Conservation (phyloP, 2,329 filamentous ascomycete genomes). For the Clarireedia monteithiana region DNA sequence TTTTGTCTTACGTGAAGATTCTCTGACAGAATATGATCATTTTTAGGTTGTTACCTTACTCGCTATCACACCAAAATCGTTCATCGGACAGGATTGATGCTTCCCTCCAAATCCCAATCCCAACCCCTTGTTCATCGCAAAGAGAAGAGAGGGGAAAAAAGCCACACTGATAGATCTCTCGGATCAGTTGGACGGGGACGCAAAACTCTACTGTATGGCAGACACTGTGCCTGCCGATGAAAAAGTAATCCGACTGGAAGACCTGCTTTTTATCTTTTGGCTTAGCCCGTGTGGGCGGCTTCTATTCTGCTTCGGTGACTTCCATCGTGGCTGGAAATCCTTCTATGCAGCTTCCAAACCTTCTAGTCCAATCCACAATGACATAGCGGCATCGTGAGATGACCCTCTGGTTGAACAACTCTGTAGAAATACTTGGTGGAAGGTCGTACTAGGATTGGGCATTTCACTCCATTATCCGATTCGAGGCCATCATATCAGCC, state of each 20-base stretch:
- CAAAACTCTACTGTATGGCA: background rate
- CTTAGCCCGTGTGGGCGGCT: background rate
- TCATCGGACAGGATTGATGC: background rate
- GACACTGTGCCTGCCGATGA: background rate
- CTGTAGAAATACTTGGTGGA: no score
- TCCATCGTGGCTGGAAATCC: slow-evolving; percentile 3
- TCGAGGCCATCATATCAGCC: background rate
- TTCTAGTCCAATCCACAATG: slow-evolving; percentile 6
- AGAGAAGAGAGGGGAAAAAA: background rate
- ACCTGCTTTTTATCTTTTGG: background rate
- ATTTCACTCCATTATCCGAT: background rate
- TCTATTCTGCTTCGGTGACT: background rate
- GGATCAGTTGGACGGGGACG: background rate
- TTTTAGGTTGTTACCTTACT: background rate
- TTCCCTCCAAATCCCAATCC: background rate
- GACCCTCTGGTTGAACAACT: background rate
- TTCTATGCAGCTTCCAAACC: slow-evolving; percentile 11
- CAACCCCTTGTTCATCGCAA: background rate
- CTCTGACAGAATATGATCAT: background rate
- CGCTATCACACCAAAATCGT: background rate
- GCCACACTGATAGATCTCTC: background rate
- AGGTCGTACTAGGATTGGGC: background rate
- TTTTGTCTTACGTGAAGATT: background rate
- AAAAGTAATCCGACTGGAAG: slow-evolving; percentile 2
- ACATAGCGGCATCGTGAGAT: background rate